Percentiles rank a stretch among this genome's conserved stretches.
phyloP scores from a whole-genome alignment of 306 rosid genomes.

The Lupinus albus region DNA sequence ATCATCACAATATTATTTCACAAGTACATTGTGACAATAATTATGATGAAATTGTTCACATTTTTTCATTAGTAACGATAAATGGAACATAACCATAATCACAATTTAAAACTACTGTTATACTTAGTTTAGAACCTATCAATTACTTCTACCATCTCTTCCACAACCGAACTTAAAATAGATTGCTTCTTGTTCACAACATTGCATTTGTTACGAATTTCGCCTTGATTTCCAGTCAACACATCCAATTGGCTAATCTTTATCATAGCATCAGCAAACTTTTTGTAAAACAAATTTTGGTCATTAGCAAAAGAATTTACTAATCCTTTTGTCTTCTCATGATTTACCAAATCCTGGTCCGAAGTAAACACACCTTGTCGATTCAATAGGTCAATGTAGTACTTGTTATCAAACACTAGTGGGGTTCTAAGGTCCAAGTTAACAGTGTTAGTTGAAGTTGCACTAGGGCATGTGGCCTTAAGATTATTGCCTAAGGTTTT shows the following conservation, averaged over 20 bases:
- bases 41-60: too few relatives aligned
- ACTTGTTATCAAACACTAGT: slow-evolving; percentile 49
- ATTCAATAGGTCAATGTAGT: slow-evolving; percentile 49
- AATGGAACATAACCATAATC: too few relatives aligned
- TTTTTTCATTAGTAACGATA: too few relatives aligned
- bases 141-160: slow-evolving; percentile 12
- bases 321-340: slow-evolving; percentile 37
- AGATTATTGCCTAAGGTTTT: slow-evolving; percentile 39
- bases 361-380: slow-evolving; percentile 56
- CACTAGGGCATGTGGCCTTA: slow-evolving; percentile 36
- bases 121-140: too few relatives aligned
- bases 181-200: slow-evolving; percentile 30
- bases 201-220: slow-evolving; percentile 50
- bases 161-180: slow-evolving; percentile 34
- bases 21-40: too few relatives aligned
- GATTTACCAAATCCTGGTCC: slow-evolving; percentile 46
- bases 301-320: slow-evolving; percentile 47
- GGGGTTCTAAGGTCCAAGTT: slow-evolving; percentile 51
- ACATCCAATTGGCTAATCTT: slow-evolving; percentile 55
- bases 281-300: slow-evolving; percentile 44
- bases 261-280: slow-evolving; percentile 45
- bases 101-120: too few relatives aligned
- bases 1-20: too few relatives aligned
- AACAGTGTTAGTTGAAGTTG: background rate
- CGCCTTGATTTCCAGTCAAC: slow-evolving; percentile 48